Base-by-base conservation (phyloP, 106 monocot species). In the Chionographis japonica region DNA sequence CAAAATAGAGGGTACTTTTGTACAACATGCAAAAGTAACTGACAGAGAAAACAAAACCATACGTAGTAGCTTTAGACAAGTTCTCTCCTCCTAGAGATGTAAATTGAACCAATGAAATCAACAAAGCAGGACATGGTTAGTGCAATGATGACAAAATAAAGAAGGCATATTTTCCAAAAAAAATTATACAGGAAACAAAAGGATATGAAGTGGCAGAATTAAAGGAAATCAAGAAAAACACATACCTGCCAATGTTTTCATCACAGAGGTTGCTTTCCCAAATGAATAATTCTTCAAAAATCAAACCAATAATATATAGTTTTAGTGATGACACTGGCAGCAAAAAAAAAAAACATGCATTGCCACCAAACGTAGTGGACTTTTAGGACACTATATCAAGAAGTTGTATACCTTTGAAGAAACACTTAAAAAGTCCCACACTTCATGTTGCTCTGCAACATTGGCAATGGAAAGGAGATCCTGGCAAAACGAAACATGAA, bases 391-490 rank as follows among this genome's bases (percentile, higher is more conserved):
- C 27, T 27, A 27, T 27, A 27, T 27, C 27, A 43, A 43, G 43
- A 13, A 70, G n/a, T 56, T 12, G 20, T 11, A 68, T 84, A 98
- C 98, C 83, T 83, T 98, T 52, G 98, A 98, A 49, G 82, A 83
- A 65, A 53, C 80, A 85, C 98, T 93, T 27, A 98, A 65, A 41
- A 98, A 98, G 65, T 98, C 98, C 90, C 93, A 98, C 59, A 98
- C 98, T 86, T 98, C 98, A 88, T 85, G 98, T 70, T 98, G 92
- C 64, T 98, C 98, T 57, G 98, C 98, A 60, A 98, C 64, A 80
- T 98, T 98, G 8, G 93, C 85, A 68, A 93, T 90, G 46, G 87
- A 85, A 69, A 98, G 74, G 74, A 98, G 89, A 62, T 88, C 85
- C 98, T 97, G 67, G 20, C 37, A 12, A 77, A 77, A 19, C 35